Percentiles rank a stretch among this genome's conserved stretches.
Conservation (phyloP, 108 stramenopile species). For the Pseudonitzschia delicatissima region DNA sequence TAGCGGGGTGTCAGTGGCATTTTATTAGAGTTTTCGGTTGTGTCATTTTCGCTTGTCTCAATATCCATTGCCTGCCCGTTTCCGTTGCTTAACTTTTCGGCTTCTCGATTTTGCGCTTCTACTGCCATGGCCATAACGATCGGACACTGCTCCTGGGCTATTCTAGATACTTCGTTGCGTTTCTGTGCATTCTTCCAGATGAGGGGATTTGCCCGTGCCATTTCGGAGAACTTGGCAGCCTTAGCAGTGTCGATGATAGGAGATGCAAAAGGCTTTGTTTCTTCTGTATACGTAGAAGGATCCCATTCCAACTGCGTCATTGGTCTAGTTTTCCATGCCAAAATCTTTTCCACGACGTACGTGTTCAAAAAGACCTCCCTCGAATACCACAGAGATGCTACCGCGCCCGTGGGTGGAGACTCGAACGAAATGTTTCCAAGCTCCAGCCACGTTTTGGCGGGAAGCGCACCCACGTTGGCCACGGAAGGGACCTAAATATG, state of each 20-base stretch:
- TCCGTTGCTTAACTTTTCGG: neutral
- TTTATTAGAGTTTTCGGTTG: neutral
- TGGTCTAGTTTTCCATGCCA: slow-evolving; percentile 71
- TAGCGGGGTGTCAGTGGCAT: neutral
- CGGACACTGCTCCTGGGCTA: slow-evolving; percentile 65
- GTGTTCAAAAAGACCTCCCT: slow-evolving; percentile 67
- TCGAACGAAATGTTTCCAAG: slow-evolving; percentile 33
- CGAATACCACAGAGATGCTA: slow-evolving; percentile 79
- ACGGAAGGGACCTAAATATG: slow-evolving; percentile 8
- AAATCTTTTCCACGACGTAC: slow-evolving; percentile 80
- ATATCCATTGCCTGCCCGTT: neutral
- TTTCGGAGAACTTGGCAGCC: slow-evolving; percentile 48
- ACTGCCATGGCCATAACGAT: slow-evolving; percentile 56
- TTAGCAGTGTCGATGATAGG: slow-evolving; percentile 30
- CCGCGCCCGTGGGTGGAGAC: slow-evolving; percentile 63
- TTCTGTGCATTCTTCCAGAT: slow-evolving; percentile 52
- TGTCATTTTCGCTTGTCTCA: neutral
- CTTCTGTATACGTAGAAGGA: neutral
- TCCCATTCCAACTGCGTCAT: slow-evolving; percentile 47
- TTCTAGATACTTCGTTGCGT: slow-evolving; percentile 75
- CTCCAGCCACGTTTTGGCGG: slow-evolving; percentile 3
- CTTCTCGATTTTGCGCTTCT: neutral
- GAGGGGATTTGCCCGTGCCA: slow-evolving; percentile 33
- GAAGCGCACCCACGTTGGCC: slow-evolving; percentile 16
- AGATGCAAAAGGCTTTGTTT: neutral